Conservation (phyloP, 164 flowering plant species). For the Protea cynaroides region DNA sequence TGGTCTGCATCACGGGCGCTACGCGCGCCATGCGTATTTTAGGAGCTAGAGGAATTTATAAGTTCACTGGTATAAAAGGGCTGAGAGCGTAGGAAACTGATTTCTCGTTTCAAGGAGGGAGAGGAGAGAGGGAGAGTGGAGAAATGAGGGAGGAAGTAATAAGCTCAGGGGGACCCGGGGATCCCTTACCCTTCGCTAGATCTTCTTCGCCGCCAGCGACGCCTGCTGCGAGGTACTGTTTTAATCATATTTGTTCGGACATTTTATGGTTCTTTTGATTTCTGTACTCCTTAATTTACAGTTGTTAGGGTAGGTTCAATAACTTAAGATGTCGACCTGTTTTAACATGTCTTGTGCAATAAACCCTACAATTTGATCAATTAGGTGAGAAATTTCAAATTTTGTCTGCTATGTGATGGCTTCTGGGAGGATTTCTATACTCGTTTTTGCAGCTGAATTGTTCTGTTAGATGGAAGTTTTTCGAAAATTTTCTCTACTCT, state of each 20-base stretch:
- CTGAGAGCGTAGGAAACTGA: not conserved
- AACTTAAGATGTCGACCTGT: not conserved
- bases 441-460: no score
- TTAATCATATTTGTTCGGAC: not conserved
- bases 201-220: slow-evolving; percentile 46
- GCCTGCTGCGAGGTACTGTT: slow-evolving; percentile 54
- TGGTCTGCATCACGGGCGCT: no score
- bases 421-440: no score
- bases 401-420: not conserved
- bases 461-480: no score
- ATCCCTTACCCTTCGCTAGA: slow-evolving; percentile 30
- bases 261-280: not conserved
- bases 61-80: not conserved
- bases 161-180: slow-evolving; percentile 46
- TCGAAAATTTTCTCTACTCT: no score
- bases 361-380: slow-evolving; percentile 1
- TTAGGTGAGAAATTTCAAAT: no score
- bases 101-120: not conserved
- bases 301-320: slow-evolving; percentile 1
- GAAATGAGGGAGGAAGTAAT: slow-evolving; percentile 60
- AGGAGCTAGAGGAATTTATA: not conserved
- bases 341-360: not conserved
- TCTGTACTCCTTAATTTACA: not conserved
- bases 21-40: slow-evolving; percentile 8
- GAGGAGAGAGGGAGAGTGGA: slow-evolving; percentile 4